Evolutionary conservation across 2,329 filamentous ascomycete genomes (phyloP).

Genomic region (Plenodomus lindquistii): DNA sequence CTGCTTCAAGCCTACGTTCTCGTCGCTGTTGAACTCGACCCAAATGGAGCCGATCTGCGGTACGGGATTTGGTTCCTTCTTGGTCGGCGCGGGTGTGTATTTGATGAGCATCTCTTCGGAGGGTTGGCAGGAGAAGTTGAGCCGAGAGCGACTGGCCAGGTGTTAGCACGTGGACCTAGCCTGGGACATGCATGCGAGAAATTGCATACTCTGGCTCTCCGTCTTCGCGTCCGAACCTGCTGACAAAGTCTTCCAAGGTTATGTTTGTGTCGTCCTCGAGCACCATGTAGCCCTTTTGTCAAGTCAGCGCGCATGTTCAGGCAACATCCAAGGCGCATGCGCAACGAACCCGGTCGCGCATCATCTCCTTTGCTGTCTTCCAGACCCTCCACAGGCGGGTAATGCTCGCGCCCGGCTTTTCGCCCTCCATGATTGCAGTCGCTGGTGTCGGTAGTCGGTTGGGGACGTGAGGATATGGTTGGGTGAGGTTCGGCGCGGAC

Average conservation of each 20-base stretch:
- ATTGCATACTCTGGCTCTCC: slow-evolving; percentile 73
- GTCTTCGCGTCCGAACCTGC: slow-evolving; percentile 70
- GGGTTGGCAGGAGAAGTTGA: slow-evolving; percentile 87
- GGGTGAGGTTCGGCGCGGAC: slow-evolving; percentile 10
- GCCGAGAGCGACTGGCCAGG: slow-evolving; percentile 69
- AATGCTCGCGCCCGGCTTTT: slow-evolving; percentile 28
- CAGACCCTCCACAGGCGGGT: slow-evolving; percentile 88
- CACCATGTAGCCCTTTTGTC: slow-evolving; percentile 84
- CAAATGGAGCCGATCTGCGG: slow-evolving; percentile 85
- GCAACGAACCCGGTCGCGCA: slow-evolving; percentile 76
- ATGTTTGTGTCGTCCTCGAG: slow-evolving; percentile 88
- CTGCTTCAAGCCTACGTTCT: slow-evolving; percentile 84
- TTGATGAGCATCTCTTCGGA: slow-evolving; percentile 82
- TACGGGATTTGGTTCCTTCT: slow-evolving; percentile 69
- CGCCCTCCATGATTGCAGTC: slow-evolving; percentile 33
- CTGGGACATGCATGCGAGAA: neutral
- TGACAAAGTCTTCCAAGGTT: slow-evolving; percentile 77
- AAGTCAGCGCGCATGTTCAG: slow-evolving; percentile 20
- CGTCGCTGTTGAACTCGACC: slow-evolving; percentile 85
- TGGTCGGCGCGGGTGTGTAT: slow-evolving; percentile 73
- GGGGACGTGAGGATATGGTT: slow-evolving; percentile 10
- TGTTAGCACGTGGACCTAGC: slow-evolving; percentile 5
- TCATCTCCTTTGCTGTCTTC: slow-evolving; percentile 94
- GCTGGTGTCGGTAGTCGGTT: slow-evolving; percentile 4
- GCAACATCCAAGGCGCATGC: slow-evolving; percentile 16